Conservation (phyloP, 192 early-diverging fungal genomes). For the Backusella luteola region DNA sequence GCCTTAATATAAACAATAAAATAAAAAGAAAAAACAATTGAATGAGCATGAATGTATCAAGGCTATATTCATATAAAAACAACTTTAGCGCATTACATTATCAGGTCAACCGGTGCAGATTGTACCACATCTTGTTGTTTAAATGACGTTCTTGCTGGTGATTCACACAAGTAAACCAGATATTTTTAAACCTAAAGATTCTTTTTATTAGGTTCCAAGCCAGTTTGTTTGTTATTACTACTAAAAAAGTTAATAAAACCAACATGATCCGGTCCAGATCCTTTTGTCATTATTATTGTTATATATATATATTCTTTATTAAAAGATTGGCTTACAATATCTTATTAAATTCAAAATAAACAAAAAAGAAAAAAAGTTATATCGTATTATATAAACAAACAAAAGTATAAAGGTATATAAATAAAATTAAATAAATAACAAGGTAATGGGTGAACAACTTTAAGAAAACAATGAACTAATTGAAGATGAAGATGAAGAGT, state of each 20-base stretch:
- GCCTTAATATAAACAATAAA: too few relatives aligned
- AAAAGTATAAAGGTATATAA: background rate
- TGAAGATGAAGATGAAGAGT: slow-evolving; percentile 12
- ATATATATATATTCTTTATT: background rate
- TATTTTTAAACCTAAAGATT: background rate
- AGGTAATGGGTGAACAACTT: background rate
- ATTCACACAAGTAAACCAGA: background rate
- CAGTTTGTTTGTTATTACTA: background rate
- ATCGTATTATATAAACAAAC: background rate
- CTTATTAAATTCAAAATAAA: background rate
- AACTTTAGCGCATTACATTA: background rate
- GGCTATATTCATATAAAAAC: background rate
- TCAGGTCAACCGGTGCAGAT: background rate
- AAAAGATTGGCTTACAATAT: background rate
- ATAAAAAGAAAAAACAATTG: background rate
- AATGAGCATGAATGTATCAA: background rate
- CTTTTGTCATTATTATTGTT: background rate
- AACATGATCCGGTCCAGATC: background rate
- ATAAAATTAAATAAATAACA: background rate
- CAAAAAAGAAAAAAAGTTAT: background rate
- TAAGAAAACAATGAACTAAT: slow-evolving; percentile 1
- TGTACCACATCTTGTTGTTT: background rate
- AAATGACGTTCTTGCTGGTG: background rate
- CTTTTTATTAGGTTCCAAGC: background rate
- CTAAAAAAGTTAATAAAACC: too few relatives aligned